phyloP scores from a whole-genome alignment of 345 rosid genomes.

The Citropsis articulata region DNA sequence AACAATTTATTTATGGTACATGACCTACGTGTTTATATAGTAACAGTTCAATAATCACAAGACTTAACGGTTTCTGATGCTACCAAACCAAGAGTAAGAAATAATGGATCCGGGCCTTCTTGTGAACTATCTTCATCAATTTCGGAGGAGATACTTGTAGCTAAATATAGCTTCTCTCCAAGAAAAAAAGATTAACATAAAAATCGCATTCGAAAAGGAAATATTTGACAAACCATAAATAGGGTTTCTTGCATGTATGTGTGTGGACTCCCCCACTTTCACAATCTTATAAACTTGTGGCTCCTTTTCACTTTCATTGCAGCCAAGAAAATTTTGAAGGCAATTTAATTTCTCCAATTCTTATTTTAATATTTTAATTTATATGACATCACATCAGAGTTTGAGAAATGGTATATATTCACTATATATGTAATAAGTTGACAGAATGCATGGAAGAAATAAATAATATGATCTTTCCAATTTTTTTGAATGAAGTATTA shows the following conservation, averaged over 20 bases:
- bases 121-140: background rate
- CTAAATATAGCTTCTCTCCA: background rate
- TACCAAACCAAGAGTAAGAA: background rate
- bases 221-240: background rate
- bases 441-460: background rate
- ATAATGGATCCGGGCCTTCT: background rate
- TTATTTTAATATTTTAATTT: background rate
- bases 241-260: background rate
- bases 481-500: background rate
- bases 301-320: background rate
- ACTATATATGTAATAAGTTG: too few relatives aligned
- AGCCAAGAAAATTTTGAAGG: background rate
- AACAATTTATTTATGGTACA: conserved; percentile 9
- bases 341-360: background rate
- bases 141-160: background rate
- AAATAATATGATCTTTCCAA: too few relatives aligned
- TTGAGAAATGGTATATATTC: too few relatives aligned
- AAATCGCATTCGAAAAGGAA: background rate
- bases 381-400: background rate
- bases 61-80: conserved; percentile 9
- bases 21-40: conserved; percentile 11
- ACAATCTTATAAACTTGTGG: background rate
- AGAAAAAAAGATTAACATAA: background rate
- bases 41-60: conserved; percentile 10
- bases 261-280: background rate